phyloP scores from a whole-genome alignment of 768 basidiomycete genomes.

The Cystobasidium ongulense region DNA sequence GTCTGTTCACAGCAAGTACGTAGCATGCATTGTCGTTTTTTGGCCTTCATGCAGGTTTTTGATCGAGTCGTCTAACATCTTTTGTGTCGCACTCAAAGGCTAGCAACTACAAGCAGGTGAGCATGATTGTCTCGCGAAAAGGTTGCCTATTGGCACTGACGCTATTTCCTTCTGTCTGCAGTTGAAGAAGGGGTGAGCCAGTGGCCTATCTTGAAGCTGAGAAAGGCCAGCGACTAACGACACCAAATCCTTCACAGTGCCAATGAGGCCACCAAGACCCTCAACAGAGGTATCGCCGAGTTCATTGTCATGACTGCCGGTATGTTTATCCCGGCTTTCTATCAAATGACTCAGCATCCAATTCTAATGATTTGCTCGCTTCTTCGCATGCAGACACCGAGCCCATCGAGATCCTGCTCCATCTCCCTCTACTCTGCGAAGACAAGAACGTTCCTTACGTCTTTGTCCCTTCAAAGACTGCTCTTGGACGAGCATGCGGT shows the following conservation, averaged over 20 bases:
- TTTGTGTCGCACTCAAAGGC: conserved; percentile 85
- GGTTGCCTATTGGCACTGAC: neutral
- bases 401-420: conserved; percentile 92
- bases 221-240: neutral
- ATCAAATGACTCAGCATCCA: neutral
- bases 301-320: conserved; percentile 81
- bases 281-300: conserved; percentile 86
- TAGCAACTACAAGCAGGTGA: conserved; percentile 86
- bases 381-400: conserved; percentile 65
- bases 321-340: conserved; percentile 17
- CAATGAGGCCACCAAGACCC: conserved; percentile 97
- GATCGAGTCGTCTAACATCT: neutral
- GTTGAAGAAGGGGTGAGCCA: conserved; percentile 1
- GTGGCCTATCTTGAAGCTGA: neutral
- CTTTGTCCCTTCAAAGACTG: conserved; percentile 74
- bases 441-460: conserved; percentile 63
- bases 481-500: conserved; percentile 89
- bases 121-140: neutral
- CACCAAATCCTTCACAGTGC: conserved; percentile 89
- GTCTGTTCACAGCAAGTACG: conserved; percentile 18
- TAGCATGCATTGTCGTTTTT: neutral
- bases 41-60: neutral
- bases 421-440: conserved; percentile 93
- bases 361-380: neutral
- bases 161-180: neutral